A percentile compares a stretch with the other conserved stretches of the same genome.
phyloP scores from a whole-genome alignment of 768 basidiomycete species.

The Pleurotus salmoneostramineus region DNA sequence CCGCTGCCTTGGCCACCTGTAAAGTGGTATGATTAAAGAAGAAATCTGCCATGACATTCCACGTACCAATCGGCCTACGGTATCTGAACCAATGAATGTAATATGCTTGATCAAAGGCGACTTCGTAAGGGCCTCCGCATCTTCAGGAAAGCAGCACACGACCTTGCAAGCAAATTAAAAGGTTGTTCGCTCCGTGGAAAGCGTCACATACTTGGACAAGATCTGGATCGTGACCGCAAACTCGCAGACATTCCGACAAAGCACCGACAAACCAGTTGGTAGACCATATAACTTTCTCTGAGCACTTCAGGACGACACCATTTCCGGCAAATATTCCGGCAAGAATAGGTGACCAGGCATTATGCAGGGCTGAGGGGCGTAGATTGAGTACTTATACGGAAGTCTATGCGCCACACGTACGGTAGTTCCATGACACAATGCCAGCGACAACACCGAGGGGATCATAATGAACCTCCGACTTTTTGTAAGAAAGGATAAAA shows the following conservation, averaged over 20 bases:
- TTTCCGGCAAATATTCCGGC: constrained; percentile 91
- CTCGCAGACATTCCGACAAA: constrained; percentile 70
- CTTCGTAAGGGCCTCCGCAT: constrained; percentile 78
- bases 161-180: constrained; percentile 34
- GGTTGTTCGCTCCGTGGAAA: not conserved
- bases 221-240: constrained; percentile 79
- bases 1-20: constrained; percentile 80
- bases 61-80: constrained; percentile 66
- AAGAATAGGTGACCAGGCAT: constrained; percentile 90
- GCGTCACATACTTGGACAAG: constrained; percentile 70
- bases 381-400: not conserved
- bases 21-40: not conserved
- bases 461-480: constrained; percentile 77
- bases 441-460: constrained; percentile 91
- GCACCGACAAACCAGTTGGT: constrained; percentile 79
- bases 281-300: constrained; percentile 91
- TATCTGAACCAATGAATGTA: constrained; percentile 87
- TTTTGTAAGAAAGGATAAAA: constrained; percentile 72
- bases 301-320: constrained; percentile 86
- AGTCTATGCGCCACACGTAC: constrained; percentile 31
- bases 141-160: constrained; percentile 85
- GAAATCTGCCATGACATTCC: constrained; percentile 10
- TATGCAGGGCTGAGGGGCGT: constrained; percentile 72
- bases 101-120: constrained; percentile 86
- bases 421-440: constrained; percentile 95